Percentiles rank a stretch among this genome's conserved stretches.
phyloP scores from a whole-genome alignment of 257 asterid species.

The Solanum commersonii region DNA sequence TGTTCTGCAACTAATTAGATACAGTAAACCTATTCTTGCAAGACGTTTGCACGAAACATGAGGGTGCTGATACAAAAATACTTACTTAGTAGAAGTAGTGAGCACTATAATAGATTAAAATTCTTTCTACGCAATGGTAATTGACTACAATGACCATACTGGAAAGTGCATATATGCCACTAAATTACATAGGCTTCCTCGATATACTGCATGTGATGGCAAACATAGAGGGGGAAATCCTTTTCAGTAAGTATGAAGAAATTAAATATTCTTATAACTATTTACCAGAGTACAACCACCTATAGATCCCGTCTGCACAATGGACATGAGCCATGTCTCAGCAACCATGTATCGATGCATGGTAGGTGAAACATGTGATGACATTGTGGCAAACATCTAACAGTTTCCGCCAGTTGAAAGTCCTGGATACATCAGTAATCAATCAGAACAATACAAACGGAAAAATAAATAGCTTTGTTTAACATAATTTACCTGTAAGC shows the following conservation, averaged over 20 bases:
- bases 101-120: conserved; percentile 9
- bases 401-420: conserved; percentile 63
- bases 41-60: background rate
- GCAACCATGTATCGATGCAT: conserved; percentile 74
- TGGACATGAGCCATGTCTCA: conserved; percentile 78
- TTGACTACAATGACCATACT: conserved; percentile 21
- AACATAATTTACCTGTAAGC: conserved; percentile 50
- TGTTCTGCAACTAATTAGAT: background rate
- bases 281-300: conserved; percentile 12
- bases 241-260: conserved; percentile 19
- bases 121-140: conserved; percentile 28
- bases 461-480: background rate
- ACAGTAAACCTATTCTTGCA: background rate
- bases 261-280: conserved; percentile 15
- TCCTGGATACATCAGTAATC: conserved; percentile 26
- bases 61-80: background rate
- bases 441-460: background rate
- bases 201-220: conserved; percentile 13
- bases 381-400: conserved; percentile 65
- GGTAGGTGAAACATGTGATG: conserved; percentile 75
- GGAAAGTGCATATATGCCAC: conserved; percentile 11
- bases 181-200: conserved; percentile 18
- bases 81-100: background rate
- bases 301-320: conserved; percentile 74
- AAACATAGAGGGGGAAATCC: conserved; percentile 16